Evolutionary conservation across 139 green algal species (phyloP).

Genomic region (Tetradesmus obliquus): DNA sequence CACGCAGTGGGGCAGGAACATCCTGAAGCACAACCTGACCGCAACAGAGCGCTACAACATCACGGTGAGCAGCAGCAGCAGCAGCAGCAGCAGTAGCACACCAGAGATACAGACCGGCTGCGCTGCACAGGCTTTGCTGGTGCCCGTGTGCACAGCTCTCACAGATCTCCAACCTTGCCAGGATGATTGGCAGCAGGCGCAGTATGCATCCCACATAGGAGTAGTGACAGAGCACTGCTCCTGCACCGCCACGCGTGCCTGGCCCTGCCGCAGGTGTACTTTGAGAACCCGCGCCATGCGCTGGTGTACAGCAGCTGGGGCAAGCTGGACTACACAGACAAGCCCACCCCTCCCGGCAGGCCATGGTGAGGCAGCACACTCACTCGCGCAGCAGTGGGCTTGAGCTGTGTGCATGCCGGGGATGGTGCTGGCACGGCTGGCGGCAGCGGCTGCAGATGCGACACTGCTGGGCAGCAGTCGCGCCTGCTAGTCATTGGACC

Average conservation of each 20-base stretch:
- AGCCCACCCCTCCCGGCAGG: neutral
- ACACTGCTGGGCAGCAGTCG: too few species aligned
- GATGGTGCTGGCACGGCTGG: too few species aligned
- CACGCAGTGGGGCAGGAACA: neutral
- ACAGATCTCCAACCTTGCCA: too few species aligned
- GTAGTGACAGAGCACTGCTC: too few species aligned
- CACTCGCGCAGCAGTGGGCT: too few species aligned
- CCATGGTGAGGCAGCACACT: neutral
- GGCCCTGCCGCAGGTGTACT: neutral
- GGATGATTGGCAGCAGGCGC: too few species aligned
- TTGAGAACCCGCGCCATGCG: neutral
- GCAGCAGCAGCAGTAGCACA: neutral
- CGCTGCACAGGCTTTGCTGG: too few species aligned
- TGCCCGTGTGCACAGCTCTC: too few species aligned
- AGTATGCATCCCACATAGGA: too few species aligned
- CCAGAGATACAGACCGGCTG: too few species aligned
- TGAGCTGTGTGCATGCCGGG: too few species aligned
- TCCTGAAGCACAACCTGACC: neutral
- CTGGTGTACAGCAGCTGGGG: conserved; percentile 7
- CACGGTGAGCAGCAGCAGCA: neutral
- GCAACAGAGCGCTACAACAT: neutral
- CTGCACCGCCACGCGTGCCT: neutral
- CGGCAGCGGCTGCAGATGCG: too few species aligned
- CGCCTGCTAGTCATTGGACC: neutral
- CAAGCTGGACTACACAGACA: neutral